A percentile compares a stretch with the other conserved stretches of the same genome.
These are phyloP conservation scores for Glycine latifolia DNA, from an alignment of 306 rosid genomes.

Conservation along the genomic window DNA sequence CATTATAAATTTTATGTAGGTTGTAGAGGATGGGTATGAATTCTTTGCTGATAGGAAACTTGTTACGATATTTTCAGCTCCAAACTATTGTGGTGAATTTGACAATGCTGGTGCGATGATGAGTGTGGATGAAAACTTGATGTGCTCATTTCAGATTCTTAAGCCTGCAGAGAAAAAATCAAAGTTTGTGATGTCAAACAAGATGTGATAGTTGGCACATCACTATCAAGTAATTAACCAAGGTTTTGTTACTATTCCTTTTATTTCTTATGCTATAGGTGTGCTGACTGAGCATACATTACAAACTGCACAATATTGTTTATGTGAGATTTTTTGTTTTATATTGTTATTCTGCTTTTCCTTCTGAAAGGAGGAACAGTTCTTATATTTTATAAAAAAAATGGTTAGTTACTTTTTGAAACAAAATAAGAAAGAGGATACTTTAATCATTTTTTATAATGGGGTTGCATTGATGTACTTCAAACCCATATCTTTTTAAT, in stretches of 20 bases:
- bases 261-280: constrained; percentile 14
- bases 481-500: constrained; percentile 16
- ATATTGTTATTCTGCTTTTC: constrained; percentile 24
- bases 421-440: neutral
- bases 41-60: constrained; percentile 92
- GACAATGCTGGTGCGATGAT: constrained; percentile 98
- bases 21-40: constrained; percentile 95
- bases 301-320: neutral
- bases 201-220: constrained; percentile 57
- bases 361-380: constrained; percentile 2
- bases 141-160: constrained; percentile 96
- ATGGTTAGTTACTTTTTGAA: neutral
- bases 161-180: constrained; percentile 85
- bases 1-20: constrained; percentile 56
- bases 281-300: constrained; percentile 23
- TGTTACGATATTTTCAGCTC: constrained; percentile 91
- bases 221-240: constrained; percentile 41
- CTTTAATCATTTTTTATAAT: constrained; percentile 3
- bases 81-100: constrained; percentile 90
- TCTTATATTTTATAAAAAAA: constrained; percentile 7
- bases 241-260: constrained; percentile 56
- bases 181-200: constrained; percentile 64
- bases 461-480: constrained; percentile 12
- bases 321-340: constrained; percentile 25
- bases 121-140: constrained; percentile 86